Base-by-base conservation (phyloP, 345 rosid genomes). In the Murraya koenigii region DNA sequence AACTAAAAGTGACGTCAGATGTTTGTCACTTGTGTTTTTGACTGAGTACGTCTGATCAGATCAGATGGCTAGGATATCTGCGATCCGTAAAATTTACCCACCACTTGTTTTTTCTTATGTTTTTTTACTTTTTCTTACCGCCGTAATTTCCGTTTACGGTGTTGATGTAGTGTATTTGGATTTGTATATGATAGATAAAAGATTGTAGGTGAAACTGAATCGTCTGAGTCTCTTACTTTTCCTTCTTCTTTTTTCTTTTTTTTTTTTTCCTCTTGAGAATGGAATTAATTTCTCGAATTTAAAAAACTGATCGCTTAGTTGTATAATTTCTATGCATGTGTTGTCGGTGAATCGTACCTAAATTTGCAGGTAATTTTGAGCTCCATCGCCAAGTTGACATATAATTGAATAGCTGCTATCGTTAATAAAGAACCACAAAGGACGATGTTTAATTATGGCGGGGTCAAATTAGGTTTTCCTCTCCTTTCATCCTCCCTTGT, bases 1-100 rank as follows among this genome's bases (percentile, higher is more conserved):
- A n/a, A n/a, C n/a, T 30, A 30, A 30, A 59, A 59, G 77, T 84
- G 87, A 84, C 83, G 83, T 78, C 64, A 74, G 71, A 54, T 32
- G 5, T 58, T 35, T 60, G 54, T 79, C 69, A 66, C 49, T 17
- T 14, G 0, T 66, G 73, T 74, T 74, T 56, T 79, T 25, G 69
- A 62, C 47, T 49, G 60, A n/a, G 56, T 20, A 20, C 25, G 47
- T 79, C 41, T 19, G 14, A 58, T 62, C 77, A 63, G 44, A 62
- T 44, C 44, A 13, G 36, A 61, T 30, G 77, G 77, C 23, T 38
- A 14, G 33, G 66, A 26, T 2, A 60, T 7, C 67, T 60, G n/a
- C 33, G 23, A n/a, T 54, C 39, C 60, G 61, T 38, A 30, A 49
- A 28, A 30, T 70, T 70, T 30, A n/a, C 25, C 58, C 17, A 44